A percentile compares a stretch with the other conserved stretches of the same genome.
Evolutionary conservation across 192 early-diverging fungal species (phyloP).

Genomic region (Coemansia sp.): DNA sequence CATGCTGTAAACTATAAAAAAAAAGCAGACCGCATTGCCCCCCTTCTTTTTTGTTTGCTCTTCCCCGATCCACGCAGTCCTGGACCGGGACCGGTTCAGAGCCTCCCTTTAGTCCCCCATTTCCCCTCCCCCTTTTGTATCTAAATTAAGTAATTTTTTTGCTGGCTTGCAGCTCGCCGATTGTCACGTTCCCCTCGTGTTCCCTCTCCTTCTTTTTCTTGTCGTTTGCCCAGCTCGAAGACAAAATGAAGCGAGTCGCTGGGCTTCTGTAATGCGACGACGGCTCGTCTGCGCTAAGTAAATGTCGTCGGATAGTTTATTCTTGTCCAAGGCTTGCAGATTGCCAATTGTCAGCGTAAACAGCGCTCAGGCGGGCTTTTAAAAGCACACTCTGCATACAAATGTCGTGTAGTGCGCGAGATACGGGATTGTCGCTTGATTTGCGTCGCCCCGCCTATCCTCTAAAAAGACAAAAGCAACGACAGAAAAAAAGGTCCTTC

Average conservation of each 20-base stretch:
- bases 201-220: neutral
- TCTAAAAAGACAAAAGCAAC: neutral
- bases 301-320: neutral
- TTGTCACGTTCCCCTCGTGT: neutral
- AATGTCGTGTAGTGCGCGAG: constrained; percentile 11
- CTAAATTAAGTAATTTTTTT: neutral
- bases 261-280: too few relatives aligned
- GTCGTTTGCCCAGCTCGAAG: too few relatives aligned
- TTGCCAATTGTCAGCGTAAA: constrained; percentile 7
- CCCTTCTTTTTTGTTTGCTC: neutral
- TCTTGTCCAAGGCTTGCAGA: neutral
- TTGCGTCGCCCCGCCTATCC: constrained; percentile 5
- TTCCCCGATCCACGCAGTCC: neutral
- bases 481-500: neutral
- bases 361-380: constrained; percentile 22
- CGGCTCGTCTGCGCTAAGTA: neutral
- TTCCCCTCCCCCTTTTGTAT: neutral
- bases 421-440: constrained; percentile 25
- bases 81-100: neutral
- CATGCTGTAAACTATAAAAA: too few relatives aligned
- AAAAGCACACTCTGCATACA: constrained; percentile 13
- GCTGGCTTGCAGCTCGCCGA: neutral
- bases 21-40: neutral
- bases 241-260: too few relatives aligned
- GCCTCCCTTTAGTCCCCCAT: neutral